phyloP scores from a whole-genome alignment of 768 basidiomycete species.

The Termitomyces eurrhizus region DNA sequence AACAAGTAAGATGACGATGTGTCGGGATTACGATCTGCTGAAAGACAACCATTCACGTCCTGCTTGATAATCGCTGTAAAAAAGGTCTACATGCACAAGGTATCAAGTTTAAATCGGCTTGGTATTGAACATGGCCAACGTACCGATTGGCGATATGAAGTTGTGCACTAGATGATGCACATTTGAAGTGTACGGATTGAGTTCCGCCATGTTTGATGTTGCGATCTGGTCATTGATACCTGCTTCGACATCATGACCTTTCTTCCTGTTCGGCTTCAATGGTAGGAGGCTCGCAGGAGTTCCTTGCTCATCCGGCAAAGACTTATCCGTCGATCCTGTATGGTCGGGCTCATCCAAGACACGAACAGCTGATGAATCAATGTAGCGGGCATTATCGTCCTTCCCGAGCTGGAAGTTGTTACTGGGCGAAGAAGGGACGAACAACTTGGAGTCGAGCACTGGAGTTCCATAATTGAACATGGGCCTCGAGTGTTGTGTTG shows the following conservation, averaged over 20 bases:
- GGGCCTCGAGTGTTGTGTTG: conserved; percentile 14
- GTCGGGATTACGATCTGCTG: conserved; percentile 21
- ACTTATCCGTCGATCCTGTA: conserved; percentile 20
- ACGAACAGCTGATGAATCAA: conserved; percentile 2
- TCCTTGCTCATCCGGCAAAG: conserved; percentile 29
- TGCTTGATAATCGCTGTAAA: conserved; percentile 16
- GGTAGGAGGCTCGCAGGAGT: conserved; percentile 24
- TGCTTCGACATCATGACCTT: conserved; percentile 31
- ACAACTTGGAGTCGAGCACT: conserved; percentile 16
- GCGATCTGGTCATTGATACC: conserved; percentile 32
- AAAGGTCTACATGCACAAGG: conserved; percentile 19
- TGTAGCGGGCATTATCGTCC: conserved; percentile 17
- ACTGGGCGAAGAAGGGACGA: conserved; percentile 34
- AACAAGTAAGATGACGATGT: background rate
- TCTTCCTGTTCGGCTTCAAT: conserved; percentile 39
- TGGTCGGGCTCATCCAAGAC: background rate
- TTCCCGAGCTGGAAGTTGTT: conserved; percentile 20
- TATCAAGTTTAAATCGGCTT: background rate
- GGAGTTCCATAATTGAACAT: conserved; percentile 9
- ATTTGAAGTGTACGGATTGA: conserved; percentile 29
- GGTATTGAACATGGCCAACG: conserved; percentile 11
- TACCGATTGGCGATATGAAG: conserved; percentile 71
- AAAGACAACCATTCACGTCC: conserved; percentile 31
- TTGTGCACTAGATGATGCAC: conserved; percentile 54
- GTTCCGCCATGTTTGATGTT: conserved; percentile 41